A percentile compares a stretch with the other conserved stretches of the same genome.
Conservation (phyloP, 2,329 filamentous ascomycete genomes). For the Fusarium subtropicale region DNA sequence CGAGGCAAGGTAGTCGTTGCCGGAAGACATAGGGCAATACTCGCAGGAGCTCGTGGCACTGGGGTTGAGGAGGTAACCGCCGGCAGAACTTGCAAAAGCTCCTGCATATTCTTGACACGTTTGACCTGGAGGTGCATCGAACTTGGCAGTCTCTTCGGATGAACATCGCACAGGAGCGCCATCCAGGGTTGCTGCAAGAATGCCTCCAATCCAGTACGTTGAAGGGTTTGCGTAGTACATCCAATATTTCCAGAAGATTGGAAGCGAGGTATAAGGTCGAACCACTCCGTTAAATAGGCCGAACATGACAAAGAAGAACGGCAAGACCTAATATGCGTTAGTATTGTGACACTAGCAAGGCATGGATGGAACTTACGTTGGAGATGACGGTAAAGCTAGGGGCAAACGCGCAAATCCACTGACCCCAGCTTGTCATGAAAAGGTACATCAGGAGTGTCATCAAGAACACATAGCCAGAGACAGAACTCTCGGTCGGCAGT, state of each 20-base stretch:
- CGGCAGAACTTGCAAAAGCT: slow-evolving; percentile 59
- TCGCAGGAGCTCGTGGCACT: slow-evolving; percentile 69
- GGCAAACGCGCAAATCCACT: slow-evolving; percentile 87
- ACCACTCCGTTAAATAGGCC: slow-evolving; percentile 82
- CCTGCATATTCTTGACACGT: slow-evolving; percentile 75
- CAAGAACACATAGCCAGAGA: slow-evolving; percentile 80
- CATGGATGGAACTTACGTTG: slow-evolving; percentile 60
- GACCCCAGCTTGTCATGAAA: slow-evolving; percentile 80
- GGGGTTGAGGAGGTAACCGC: slow-evolving; percentile 73
- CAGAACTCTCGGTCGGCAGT: slow-evolving; percentile 71
- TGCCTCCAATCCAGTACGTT: slow-evolving; percentile 40
- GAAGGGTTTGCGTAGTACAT: slow-evolving; percentile 42
- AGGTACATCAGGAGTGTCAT: slow-evolving; percentile 84
- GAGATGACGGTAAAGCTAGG: slow-evolving; percentile 82
- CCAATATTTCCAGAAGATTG: slow-evolving; percentile 69
- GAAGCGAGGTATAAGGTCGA: slow-evolving; percentile 72
- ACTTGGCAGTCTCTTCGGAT: slow-evolving; percentile 50
- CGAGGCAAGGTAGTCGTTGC: slow-evolving; percentile 71
- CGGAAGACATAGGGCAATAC: slow-evolving; percentile 73
- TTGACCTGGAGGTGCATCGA: slow-evolving; percentile 72
- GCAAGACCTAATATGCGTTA: slow-evolving; percentile 64
- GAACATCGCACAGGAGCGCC: slow-evolving; percentile 55
- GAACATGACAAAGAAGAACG: slow-evolving; percentile 86
- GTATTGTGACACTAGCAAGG: not conserved
- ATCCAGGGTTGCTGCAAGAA: slow-evolving; percentile 38